A percentile compares a stretch with the other conserved stretches of the same genome.
Conservation (phyloP, 2,329 filamentous ascomycete genomes). For the Torrubiella hemipterigena region DNA sequence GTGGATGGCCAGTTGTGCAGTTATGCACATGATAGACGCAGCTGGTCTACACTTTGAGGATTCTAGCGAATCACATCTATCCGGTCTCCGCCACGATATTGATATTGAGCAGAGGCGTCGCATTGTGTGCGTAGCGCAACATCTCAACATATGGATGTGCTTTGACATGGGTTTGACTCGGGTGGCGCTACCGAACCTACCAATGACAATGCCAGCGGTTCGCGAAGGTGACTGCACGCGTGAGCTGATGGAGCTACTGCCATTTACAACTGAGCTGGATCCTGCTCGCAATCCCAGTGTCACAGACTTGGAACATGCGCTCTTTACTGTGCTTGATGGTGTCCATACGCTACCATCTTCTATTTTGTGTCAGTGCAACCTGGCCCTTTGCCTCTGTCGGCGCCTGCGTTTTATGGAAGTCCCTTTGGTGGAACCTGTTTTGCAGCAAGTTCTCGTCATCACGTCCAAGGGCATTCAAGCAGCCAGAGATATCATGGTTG, state of each 20-base stretch:
- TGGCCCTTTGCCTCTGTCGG: conserved; percentile 42
- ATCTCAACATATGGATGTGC: conserved; percentile 47
- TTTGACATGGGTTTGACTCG: conserved; percentile 45
- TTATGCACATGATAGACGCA: conserved; percentile 47
- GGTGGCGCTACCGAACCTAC: conserved; percentile 33
- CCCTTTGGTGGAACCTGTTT: conserved; percentile 26
- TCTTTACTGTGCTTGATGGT: conserved; percentile 26
- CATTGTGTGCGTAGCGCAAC: conserved; percentile 38
- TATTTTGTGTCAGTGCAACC: conserved; percentile 38
- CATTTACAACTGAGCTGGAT: conserved; percentile 40
- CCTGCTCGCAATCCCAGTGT: conserved; percentile 31
- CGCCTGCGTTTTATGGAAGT: conserved; percentile 38
- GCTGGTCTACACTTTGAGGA: conserved; percentile 32
- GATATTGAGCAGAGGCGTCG: conserved; percentile 27
- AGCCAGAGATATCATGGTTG: conserved; percentile 30
- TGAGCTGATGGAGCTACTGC: conserved; percentile 39
- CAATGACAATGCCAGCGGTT: conserved; percentile 24
- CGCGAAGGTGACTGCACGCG: conserved; percentile 27
- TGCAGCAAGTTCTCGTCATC: conserved; percentile 34
- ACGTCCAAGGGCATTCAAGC: conserved; percentile 31
- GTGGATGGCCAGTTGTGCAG: conserved; percentile 44
- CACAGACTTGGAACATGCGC: conserved; percentile 27
- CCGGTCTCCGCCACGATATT: conserved; percentile 12
- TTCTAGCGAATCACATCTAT: conserved; percentile 14
- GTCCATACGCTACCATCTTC: conserved; percentile 27